Evolutionary conservation across 805 yeast genomes (phyloP), one percentile per base, ranked within the genome.

Genomic region (Deakozyma indianensis): DNA sequence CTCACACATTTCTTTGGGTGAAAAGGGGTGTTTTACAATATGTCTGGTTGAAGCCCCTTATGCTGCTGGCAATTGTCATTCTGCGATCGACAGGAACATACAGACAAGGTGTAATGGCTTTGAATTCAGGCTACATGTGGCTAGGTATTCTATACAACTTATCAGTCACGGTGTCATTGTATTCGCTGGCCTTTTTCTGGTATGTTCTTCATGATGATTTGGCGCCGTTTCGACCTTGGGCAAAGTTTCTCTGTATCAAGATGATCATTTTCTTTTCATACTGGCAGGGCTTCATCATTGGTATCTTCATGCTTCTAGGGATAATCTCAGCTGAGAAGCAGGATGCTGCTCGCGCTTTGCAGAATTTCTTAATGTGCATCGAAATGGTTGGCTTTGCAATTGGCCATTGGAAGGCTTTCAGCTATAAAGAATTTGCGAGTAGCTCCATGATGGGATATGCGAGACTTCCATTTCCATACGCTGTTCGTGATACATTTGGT

Each of bases 221-320:
- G 52, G 71, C 67, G 45, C 83, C 80, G 1, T 88, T 80, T 65
- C 74, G 84, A 45, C 97, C 97, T 2, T 78, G 92, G 74, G 87
- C 94, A 9, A 88, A 88, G 63, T 92, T 92, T 60, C 60, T 92
- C 35, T 87, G 96, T 64, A 95, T 92, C 42, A 92, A 92, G 58
- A 70, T 87, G 51, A 86, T 92, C 45, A 88, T 92, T 43, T 92
- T 92, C 69, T 97, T 96, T 22, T 83, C 95, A n/a, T 92, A 87
- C 60, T 92, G 99, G 99, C 98, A 92, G 59, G 86, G 94, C 66
- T 72, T 63, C 66, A 70, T 56, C 52, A 71, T 54, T 72, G 78
- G 45, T 43, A 68, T 40, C 52, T 75, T 49, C 48, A 60, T 38
- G 53, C 65, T 44, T 56, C 60, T 49, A 46, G 64, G 54, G 48